Percentiles rank a stretch among this genome's conserved stretches.
Evolutionary conservation across 805 yeast species (phyloP).

Genomic region (Zygoascus bituminiphila): DNA sequence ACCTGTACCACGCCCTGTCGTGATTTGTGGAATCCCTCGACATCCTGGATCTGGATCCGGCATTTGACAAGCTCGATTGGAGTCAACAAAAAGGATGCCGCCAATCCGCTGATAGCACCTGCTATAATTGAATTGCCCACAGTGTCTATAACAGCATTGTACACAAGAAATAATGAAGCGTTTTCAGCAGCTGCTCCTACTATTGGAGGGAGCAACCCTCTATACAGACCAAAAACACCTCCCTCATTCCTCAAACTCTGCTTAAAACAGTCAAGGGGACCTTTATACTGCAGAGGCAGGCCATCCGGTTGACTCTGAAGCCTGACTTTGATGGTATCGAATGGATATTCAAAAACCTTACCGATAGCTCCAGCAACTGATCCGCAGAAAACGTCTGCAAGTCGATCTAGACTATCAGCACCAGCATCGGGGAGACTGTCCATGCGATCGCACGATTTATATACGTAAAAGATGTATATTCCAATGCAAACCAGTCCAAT

Average conservation of each 20-base stretch:
- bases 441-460: no score
- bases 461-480: no score
- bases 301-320: constrained; percentile 65
- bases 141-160: constrained; percentile 11
- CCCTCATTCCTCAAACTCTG: constrained; percentile 52
- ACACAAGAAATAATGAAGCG: constrained; percentile 59
- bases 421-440: no score
- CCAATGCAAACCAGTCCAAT: no score
- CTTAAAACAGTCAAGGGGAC: constrained; percentile 58
- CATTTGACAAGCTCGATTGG: constrained; percentile 92
- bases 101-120: constrained; percentile 78
- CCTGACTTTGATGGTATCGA: constrained; percentile 86
- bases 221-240: constrained; percentile 72
- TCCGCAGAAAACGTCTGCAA: constrained; percentile 23
- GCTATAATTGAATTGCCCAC: constrained; percentile 41
- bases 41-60: constrained; percentile 63
- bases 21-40: constrained; percentile 14
- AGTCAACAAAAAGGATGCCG: constrained; percentile 75
- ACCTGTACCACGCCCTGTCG: constrained; percentile 27
- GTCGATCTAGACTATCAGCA: background rate
- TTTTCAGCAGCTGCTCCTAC: constrained; percentile 87
- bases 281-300: constrained; percentile 38
- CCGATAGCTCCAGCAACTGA: constrained; percentile 71
- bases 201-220: constrained; percentile 72
- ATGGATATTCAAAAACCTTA: constrained; percentile 81